Conservation (phyloP, 2,329 filamentous ascomycete genomes). For the Alternaria incomplexa region DNA sequence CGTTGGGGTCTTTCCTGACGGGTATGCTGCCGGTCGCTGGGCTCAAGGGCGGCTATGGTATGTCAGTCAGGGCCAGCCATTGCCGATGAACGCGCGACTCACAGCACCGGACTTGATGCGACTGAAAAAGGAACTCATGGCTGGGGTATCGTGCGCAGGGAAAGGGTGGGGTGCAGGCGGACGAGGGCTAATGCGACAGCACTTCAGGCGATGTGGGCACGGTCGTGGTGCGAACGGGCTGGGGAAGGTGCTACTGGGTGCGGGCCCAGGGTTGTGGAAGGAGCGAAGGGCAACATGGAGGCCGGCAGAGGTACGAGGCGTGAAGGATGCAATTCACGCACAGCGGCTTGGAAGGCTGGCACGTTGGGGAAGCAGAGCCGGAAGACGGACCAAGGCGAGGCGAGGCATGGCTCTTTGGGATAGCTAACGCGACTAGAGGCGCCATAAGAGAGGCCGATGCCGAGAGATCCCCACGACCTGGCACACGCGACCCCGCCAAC, state of each 20-base stretch:
- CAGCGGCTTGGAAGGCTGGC: slow-evolving; percentile 8
- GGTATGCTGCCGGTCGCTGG: slow-evolving; percentile 55
- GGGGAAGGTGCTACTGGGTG: slow-evolving; percentile 13
- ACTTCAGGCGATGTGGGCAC: slow-evolving; percentile 12
- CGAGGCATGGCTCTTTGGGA: slow-evolving; percentile 5
- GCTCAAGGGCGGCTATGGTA: slow-evolving; percentile 54
- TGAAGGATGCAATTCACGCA: slow-evolving; percentile 8
- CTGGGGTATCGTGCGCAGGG: slow-evolving; percentile 17
- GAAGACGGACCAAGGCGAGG: slow-evolving; percentile 7
- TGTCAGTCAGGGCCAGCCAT: slow-evolving; percentile 29
- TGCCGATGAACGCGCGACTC: slow-evolving; percentile 33
- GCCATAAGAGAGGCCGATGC: background rate
- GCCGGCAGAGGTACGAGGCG: slow-evolving; percentile 1
- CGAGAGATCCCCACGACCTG: slow-evolving; percentile 14
- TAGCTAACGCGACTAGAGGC: slow-evolving; percentile 1
- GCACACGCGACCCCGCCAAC: slow-evolving; percentile 16
- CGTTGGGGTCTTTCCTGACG: slow-evolving; percentile 66
- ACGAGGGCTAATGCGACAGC: slow-evolving; percentile 9
- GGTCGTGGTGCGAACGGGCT: slow-evolving; percentile 7
- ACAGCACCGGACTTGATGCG: slow-evolving; percentile 59
- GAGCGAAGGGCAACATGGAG: slow-evolving; percentile 16
- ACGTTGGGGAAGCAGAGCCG: slow-evolving; percentile 13
- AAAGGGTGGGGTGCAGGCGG: slow-evolving; percentile 14
- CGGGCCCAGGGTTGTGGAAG: slow-evolving; percentile 8
- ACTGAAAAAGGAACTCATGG: slow-evolving; percentile 62